Evolutionary conservation across 2,329 filamentous ascomycete species (phyloP), one percentile per base, ranked within the genome.

Genomic region (Aspergillus puulaauensis): DNA sequence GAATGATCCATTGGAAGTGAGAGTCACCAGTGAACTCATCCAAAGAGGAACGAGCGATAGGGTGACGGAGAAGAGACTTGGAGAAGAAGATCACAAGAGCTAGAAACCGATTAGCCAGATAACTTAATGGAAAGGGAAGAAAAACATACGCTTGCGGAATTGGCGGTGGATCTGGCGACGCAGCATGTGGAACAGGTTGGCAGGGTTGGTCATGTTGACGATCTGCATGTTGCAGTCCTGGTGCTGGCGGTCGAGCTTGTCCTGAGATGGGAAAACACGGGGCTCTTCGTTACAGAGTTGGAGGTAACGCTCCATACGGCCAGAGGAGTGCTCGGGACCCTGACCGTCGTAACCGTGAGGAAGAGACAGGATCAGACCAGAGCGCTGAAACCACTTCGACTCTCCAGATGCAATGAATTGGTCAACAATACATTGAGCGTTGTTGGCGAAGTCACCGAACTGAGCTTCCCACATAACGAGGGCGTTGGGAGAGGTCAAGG

Each of bases 161-260:
- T 99, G 93, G 71, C 95, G 87, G 84, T 98, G 93, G 88, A 99
- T 96, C 81, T 99, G 95, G 78, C 95, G 87, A 75, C 95, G 90
- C 63, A 99, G 85, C 66, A 95, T 88, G 79, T 99, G 95, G 88
- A 99, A 99, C 74, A 96, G 78, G 79, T 99, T 99, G 64, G 93
- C 85, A 27, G 95, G 95, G 47, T 89, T 90, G n/a, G 95, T 99
- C 86, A 96, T 93, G 83, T 95, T 96, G 56, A 88, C 92, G 74
- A 99, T 90, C 81, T 99, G 95, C 87, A 99, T 96, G 82, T 99
- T 99, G 84, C 92, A 96, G 80, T 99, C 95, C 81, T 99, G 95
- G 82, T 99, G 95, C 79, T 98, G 95, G 67, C 95, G 91, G 55
- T 96, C 88, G 60, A 98, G 86, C 83, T 95, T 97, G 65, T 96